Base-by-base conservation (phyloP, 176 grass and related monocot species). In the Carex pumila region DNA sequence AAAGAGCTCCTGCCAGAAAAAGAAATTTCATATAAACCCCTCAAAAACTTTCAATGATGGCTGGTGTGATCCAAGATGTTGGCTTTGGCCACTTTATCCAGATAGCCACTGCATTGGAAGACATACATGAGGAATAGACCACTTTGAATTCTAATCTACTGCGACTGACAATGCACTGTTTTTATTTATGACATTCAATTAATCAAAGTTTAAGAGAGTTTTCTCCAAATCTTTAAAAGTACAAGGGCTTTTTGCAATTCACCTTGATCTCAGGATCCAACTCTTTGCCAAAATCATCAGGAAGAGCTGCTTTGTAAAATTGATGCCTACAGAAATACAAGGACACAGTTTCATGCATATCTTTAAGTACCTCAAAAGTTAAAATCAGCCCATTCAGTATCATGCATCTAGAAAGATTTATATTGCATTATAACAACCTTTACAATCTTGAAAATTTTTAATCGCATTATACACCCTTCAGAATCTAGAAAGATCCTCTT, bases 241-340 rank as follows among this genome's bases (percentile, higher is more conserved):
- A 19, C 12, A 71, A 81, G 22, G 32, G 54, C 21, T 17, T 52
- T 12, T 6, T 81, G 13, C 17, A 12, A 41, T 60, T 77, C 87
- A 96, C 93, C 91, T 90, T 96, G 57, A 91, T 89, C 66, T 93
- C 93, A 7, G 87, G 91, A 89, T 96, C 93, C 91, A 89, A 89
- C 32, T 92, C 87, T 61, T 87, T 63, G 25, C 50, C 54, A 58
- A 86, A 83, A 45, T 91, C 90, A 67, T 61, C 71, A 49, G 70
- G 79, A 68, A 88, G 55, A 82, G 88, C 83, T 65, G 74, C 67
- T n/a, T 81, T 89, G 56, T 86, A 79, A 54, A 82, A 49, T 83
- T 87, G 85, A 89, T 89, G 85, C 85, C 93, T 95, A 84, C 59
- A 22, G 88, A 2, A 19, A 89, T 68, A 87, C 19, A 81, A 45